Percentiles rank a stretch among this genome's conserved stretches.
phyloP scores from a whole-genome alignment of 331 rosid genomes.

The Ulmus americana region DNA sequence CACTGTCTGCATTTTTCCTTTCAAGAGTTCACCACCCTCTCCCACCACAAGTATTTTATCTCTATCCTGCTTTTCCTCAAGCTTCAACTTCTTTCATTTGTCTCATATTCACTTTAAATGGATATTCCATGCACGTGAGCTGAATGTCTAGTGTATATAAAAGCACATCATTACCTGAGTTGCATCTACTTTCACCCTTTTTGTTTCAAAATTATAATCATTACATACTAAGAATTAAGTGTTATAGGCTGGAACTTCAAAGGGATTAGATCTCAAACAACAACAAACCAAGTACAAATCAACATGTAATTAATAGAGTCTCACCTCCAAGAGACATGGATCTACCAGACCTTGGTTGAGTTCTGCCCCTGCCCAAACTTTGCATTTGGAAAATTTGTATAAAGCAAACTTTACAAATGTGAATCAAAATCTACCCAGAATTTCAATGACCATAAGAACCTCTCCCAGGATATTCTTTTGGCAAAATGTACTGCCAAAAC shows the following conservation, averaged over 20 bases:
- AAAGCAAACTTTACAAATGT: constrained; percentile 1
- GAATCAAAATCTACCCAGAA: constrained; percentile 20
- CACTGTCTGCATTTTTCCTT: not conserved
- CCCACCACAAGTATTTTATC: not conserved
- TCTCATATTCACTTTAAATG: not conserved
- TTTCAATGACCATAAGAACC: constrained; percentile 34
- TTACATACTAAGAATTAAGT: not conserved
- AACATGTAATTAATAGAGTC: constrained; percentile 13
- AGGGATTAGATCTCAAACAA: not conserved
- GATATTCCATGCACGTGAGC: not conserved
- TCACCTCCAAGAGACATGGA: constrained; percentile 80
- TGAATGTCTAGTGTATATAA: not conserved
- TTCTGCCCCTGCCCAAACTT: constrained; percentile 61
- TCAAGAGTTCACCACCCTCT: not conserved
- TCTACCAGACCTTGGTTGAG: constrained; percentile 59
- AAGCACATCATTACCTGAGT: not conserved
- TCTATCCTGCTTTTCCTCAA: constrained; percentile 2
- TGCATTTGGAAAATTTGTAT: constrained; percentile 49
- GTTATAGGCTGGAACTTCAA: not conserved
- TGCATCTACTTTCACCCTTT: not conserved
- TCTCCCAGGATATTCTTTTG: constrained; percentile 17
- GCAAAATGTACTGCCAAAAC: constrained; percentile 34
- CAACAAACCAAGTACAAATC: not conserved
- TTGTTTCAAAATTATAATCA: not conserved
- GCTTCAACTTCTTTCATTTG: not conserved